These are phyloP conservation scores for Brassica cretica DNA, from an alignment of 345 rosid species.

Conservation along the genomic window DNA sequence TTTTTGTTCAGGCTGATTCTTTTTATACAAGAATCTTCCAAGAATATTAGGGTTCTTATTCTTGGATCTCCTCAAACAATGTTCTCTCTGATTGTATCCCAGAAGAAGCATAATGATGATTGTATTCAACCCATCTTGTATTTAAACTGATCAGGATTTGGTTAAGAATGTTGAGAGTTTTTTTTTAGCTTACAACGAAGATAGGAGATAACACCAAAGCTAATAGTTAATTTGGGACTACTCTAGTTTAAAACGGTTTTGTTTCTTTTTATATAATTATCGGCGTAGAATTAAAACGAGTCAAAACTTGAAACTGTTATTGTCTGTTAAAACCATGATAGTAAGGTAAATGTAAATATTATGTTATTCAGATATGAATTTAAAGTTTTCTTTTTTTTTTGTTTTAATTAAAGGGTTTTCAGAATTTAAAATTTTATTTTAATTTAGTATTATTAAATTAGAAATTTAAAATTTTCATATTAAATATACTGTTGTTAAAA, in stretches of 20 bases:
- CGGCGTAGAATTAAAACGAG: constrained; percentile 17
- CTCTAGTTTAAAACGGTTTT: constrained; percentile 31
- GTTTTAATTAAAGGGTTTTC: no score
- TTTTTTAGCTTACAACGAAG: constrained; percentile 29
- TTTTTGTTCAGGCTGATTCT: constrained; percentile 30
- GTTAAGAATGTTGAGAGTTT: constrained; percentile 11
- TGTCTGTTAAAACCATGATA: not conserved
- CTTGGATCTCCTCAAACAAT: constrained; percentile 31
- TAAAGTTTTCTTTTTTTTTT: not conserved
- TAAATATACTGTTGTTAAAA: not conserved
- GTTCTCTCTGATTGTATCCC: constrained; percentile 29
- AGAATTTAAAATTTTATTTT: no score
- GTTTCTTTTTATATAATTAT: constrained; percentile 11
- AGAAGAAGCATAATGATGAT: constrained; percentile 24
- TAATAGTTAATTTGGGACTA: constrained; percentile 29
- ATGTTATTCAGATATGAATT: not conserved
- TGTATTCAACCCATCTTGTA: constrained; percentile 30
- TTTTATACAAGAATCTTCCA: constrained; percentile 27
- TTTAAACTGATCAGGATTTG: constrained; percentile 24
- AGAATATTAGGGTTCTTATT: constrained; percentile 27
- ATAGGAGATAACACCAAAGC: constrained; percentile 22
- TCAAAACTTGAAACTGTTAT: constrained; percentile 5
- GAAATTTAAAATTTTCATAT: not conserved
- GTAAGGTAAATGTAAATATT: not conserved
- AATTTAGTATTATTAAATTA: not conserved